phyloP scores from a whole-genome alignment of 129 eudicot genomes.

The Flaveria robusta region DNA sequence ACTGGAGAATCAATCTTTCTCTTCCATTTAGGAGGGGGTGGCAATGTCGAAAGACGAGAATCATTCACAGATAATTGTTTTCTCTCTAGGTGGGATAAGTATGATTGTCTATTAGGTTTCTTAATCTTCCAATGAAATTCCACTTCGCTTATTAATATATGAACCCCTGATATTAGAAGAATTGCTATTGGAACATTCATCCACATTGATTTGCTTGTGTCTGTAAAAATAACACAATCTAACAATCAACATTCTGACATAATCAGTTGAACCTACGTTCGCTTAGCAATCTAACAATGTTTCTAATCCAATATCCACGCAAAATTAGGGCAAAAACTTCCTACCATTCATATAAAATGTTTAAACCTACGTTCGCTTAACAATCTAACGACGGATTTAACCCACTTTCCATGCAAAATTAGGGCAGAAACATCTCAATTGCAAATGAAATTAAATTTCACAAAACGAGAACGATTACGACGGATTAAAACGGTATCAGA shows the following conservation, averaged over 20 bases:
- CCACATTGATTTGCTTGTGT: conserved; percentile 98
- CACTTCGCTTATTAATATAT: conserved; percentile 65
- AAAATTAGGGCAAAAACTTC: conserved; percentile 1
- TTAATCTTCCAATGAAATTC: conserved; percentile 77
- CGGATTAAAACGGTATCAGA: neutral
- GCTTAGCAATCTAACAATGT: neutral
- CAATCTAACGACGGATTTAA: neutral
- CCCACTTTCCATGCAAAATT: neutral
- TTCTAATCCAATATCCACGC: neutral
- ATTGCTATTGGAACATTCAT: conserved; percentile 92
- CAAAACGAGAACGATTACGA: neutral
- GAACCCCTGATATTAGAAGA: conserved; percentile 61
- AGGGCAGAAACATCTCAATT: neutral
- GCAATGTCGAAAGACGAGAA: conserved; percentile 68
- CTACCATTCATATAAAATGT: no score
- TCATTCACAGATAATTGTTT: conserved; percentile 85
- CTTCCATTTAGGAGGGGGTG: conserved; percentile 82
- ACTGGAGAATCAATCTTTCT: conserved; percentile 82
- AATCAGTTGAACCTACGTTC: neutral
- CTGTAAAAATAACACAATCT: conserved; percentile 50
- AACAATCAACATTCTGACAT: conserved; percentile 22
- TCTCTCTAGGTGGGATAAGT: conserved; percentile 71
- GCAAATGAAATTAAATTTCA: neutral
- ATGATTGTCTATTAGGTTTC: conserved; percentile 49
- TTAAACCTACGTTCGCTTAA: neutral